phyloP scores from a whole-genome alignment of 805 yeast species.

The Kregervanrija fluxuum region DNA sequence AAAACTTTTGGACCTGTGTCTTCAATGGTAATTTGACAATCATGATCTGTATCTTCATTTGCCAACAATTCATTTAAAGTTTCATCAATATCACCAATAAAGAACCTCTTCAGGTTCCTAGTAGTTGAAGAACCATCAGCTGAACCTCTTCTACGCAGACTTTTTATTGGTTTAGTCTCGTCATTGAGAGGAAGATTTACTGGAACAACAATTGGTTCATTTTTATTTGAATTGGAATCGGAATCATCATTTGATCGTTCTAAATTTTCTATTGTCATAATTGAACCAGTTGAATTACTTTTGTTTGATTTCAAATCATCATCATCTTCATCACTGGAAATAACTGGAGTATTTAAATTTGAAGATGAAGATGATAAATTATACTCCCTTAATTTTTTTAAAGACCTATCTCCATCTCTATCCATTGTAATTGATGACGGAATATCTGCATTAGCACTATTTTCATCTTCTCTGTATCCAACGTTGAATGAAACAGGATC shows the following conservation, averaged over 20 bases:
- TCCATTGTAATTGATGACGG: not conserved
- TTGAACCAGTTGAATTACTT: slow-evolving; percentile 10
- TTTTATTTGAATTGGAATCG: not conserved
- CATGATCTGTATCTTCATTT: slow-evolving; percentile 79
- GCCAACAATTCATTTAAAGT: slow-evolving; percentile 63
- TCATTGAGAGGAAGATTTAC: not conserved
- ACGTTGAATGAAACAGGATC: too few relatives aligned
- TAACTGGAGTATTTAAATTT: slow-evolving; percentile 8
- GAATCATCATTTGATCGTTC: not conserved
- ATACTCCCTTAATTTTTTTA: too few relatives aligned
- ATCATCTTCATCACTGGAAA: slow-evolving; percentile 11
- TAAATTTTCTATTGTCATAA: not conserved
- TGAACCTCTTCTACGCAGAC: slow-evolving; percentile 41
- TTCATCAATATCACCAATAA: slow-evolving; percentile 66
- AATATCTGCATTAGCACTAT: too few relatives aligned
- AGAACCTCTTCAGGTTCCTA: slow-evolving; percentile 41
- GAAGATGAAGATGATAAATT: not conserved
- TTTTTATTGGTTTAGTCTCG: not conserved
- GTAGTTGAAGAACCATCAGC: slow-evolving; percentile 40
- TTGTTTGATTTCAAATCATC: not conserved
- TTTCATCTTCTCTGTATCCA: too few relatives aligned
- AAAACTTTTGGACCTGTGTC: slow-evolving; percentile 82
- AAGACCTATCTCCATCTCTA: not conserved
- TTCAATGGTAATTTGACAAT: slow-evolving; percentile 79
- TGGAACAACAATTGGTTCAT: not conserved